Evolutionary conservation across 2,329 filamentous ascomycete genomes (phyloP), one percentile per base, ranked within the genome.

Genomic region (Microdochium trichocladiopsis): DNA sequence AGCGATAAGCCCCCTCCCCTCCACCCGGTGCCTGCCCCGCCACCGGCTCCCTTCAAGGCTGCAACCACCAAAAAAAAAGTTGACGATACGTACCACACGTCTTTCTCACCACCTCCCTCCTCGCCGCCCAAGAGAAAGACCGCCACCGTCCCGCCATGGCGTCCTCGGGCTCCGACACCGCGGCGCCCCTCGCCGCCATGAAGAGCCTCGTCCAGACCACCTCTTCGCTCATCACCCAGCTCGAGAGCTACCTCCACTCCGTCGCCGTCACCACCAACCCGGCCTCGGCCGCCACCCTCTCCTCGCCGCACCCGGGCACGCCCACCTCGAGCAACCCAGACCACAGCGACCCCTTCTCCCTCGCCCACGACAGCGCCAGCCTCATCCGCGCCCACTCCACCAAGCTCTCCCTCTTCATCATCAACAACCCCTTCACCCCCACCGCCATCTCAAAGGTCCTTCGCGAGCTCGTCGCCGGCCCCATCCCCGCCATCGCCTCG

Each of bases 361-460:
- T 93, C 53, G 82, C 92, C 31, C 79, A 81, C 60, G 86, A 92
- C 61, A 80, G 88, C 0, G 81, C 89, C 1, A 80, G 78, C 24
- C 76, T 95, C 4, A 82, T 96, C 54, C 85, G 83, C 65, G 89
- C 91, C 0, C 90, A 96, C 64, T 82, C 86, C 2, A 96, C 91
- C 5, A 96, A 95, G 57, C 77, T 96, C 24, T 93, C 89, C 0
- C 84, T 96, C 1, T 79, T 97, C 12, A 81, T 94, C 1, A 87
- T 95, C 62, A 96, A 89, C 62, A 80, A 89, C 18, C 92, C 93
- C 1, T 95, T 95, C 59, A 94, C 91, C 0, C 84, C 89, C 0
- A 84, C 85, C 1, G 92, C 90, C 4, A 77, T 95, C 31, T 72
- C 70, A 10, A 84, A 79, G 23, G 83, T 95, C 14, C 72, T 96